Percentiles rank a stretch among this genome's conserved stretches.
Conservation (phyloP, 345 rosid genomes). For the Populus alba region DNA sequence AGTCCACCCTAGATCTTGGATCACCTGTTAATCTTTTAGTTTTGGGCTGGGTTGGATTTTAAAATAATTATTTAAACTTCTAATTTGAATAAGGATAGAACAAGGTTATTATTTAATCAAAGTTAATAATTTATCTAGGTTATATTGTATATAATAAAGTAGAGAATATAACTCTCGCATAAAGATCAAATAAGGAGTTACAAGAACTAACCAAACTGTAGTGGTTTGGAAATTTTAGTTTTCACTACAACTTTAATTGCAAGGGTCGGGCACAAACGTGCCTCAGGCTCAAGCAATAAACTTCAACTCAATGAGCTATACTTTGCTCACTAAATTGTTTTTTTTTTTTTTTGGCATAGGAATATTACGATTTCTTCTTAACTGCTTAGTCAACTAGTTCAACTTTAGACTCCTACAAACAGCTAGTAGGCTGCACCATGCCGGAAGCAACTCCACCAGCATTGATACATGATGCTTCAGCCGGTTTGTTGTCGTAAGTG, state of each 20-base stretch:
- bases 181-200: no score
- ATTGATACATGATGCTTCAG: conserved; percentile 49
- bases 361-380: background rate
- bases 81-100: no score
- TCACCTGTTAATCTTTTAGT: no score
- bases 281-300: background rate
- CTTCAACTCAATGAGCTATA: background rate
- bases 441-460: conserved; percentile 58
- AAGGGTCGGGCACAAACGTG: background rate
- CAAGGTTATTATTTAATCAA: no score
- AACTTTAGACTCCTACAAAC: conserved; percentile 17
- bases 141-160: no score
- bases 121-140: no score
- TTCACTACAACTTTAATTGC: background rate
- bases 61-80: no score
- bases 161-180: no score
- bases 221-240: no score
- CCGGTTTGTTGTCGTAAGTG: conserved; percentile 42
- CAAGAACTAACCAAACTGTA: no score
- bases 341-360: background rate
- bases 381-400: background rate
- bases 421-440: conserved; percentile 31
- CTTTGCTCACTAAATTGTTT: background rate
- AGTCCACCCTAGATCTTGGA: no score
- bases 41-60: no score